Evolutionary conservation across 805 yeast genomes (phyloP), one percentile per base, ranked within the genome.

Genomic region (Lipomyces starkeyi): DNA sequence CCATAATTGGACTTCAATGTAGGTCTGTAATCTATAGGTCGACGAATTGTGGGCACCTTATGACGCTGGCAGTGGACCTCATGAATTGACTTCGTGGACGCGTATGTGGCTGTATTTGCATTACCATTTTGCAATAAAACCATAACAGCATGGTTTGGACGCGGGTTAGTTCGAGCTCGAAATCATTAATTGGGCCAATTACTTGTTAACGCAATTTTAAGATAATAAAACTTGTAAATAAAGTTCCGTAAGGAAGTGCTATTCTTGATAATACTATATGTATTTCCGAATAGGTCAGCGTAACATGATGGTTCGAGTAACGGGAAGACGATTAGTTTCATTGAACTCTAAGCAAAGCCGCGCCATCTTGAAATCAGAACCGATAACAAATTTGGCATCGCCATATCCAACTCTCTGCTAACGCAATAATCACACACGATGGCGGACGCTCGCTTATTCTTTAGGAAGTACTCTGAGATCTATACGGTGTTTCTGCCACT

Each of bases 401-500:
- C 22, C 20, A 43, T n/a, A 17, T 17, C 49, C 8, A 7, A 43
- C 6, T n/a, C 20, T 43, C 11, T 8, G 22, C 22, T 6, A 17
- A n/a, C 49, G 49, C 43, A 25, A 37, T 43, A 17, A 8, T 43
- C 49, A 43, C 49, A 8, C 49, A n/a, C 8, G 22, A 58, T 57
- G 55, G 52, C 53, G 53, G 47, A 47, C 37, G 22, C 53, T 17
- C 70, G 70, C n/a, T 56, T 27, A 34, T 13, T 64, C 17, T 40
- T 69, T 17, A 63, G 69, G 40, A 55, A 62, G n/a, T 69, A 69
- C 61, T 69, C 72, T 32, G 72, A 69, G 49, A 53, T 69, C 5
- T 69, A 69, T 61, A 69, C 72, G 3, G 72, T 69, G 17, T 69
- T 69, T 54, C 61, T 69, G 22, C 72, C 72, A 22, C 62, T 69